Conservation (phyloP, 306 rosid species). For the Trifolium pratense region DNA sequence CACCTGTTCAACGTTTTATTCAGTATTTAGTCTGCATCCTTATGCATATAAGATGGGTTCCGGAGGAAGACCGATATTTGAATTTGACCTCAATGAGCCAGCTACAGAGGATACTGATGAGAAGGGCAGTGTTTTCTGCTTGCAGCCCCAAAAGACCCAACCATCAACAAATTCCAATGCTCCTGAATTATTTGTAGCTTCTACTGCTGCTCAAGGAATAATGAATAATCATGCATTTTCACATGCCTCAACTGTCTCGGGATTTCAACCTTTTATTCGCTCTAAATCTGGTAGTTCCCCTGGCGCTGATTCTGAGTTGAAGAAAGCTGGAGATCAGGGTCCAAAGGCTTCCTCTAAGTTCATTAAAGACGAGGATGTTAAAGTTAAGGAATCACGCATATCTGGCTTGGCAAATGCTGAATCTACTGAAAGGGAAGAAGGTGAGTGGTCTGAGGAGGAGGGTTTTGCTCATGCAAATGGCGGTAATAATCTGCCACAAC, state of each 20-base stretch:
- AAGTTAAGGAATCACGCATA: conserved; percentile 48
- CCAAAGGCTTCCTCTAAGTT: conserved; percentile 46
- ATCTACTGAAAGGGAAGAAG: conserved; percentile 88
- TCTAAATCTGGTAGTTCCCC: conserved; percentile 56
- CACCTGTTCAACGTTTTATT: conserved; percentile 37
- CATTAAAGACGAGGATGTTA: conserved; percentile 51
- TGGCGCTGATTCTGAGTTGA: conserved; percentile 56
- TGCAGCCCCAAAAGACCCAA: conserved; percentile 76
- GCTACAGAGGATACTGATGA: conserved; percentile 86
- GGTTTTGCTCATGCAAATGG: conserved; percentile 64
- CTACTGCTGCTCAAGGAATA: conserved; percentile 64
- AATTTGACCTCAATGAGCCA: conserved; percentile 98
- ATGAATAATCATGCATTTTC: conserved; percentile 74
- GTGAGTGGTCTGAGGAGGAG: conserved; percentile 98
- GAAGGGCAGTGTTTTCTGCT: conserved; percentile 47
- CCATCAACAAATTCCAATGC: conserved; percentile 63
- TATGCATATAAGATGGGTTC: conserved; percentile 96
- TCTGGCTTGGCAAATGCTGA: conserved; percentile 47
- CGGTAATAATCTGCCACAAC: conserved; percentile 52
- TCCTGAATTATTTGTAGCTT: conserved; percentile 56
- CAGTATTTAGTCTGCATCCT: conserved; percentile 62
- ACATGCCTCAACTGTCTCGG: conserved; percentile 86
- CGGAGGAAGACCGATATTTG: conserved; percentile 87
- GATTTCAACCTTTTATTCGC: conserved; percentile 93
- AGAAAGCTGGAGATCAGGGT: conserved; percentile 50